These are phyloP conservation scores for Nemania serpens DNA, from an alignment of 2,329 filamentous ascomycete genomes.

Conservation along the genomic window DNA sequence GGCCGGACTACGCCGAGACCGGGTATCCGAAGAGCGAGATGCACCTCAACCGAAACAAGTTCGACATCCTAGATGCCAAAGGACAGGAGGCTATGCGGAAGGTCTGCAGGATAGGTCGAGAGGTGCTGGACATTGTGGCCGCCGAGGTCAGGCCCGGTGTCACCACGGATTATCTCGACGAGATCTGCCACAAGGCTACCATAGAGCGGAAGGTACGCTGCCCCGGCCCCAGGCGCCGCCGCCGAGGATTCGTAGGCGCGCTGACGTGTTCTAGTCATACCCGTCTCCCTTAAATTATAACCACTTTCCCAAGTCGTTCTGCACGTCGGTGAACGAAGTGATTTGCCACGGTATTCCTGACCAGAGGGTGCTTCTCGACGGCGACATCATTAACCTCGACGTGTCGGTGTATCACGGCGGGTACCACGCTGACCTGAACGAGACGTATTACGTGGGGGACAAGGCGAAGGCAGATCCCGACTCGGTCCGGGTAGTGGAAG, in stretches of 20 bases:
- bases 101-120: constrained; percentile 82
- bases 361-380: constrained; percentile 81
- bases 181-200: constrained; percentile 93
- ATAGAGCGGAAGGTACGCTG: constrained; percentile 84
- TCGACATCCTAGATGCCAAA: constrained; percentile 78
- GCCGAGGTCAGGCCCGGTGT: constrained; percentile 85
- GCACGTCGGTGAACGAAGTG: constrained; percentile 94
- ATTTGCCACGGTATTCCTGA: constrained; percentile 99
- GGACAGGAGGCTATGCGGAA: constrained; percentile 90
- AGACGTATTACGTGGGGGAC: constrained; percentile 97
- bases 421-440: constrained; percentile 95
- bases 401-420: constrained; percentile 93
- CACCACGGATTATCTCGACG: constrained; percentile 93
- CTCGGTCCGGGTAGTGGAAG: constrained; percentile 86
- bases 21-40: constrained; percentile 71
- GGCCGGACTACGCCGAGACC: constrained; percentile 86
- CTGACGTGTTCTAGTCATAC: constrained; percentile 69
- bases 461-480: constrained; percentile 84
- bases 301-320: constrained; percentile 96
- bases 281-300: constrained; percentile 95
- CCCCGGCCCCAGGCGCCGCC: too few relatives aligned
- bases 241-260: neutral
- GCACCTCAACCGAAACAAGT: constrained; percentile 74
- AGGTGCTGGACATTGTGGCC: constrained; percentile 91
- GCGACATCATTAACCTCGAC: constrained; percentile 97